Base-by-base conservation (phyloP, 371 early-diverging fungal genomes). In the Syncephalis fuscata region DNA sequence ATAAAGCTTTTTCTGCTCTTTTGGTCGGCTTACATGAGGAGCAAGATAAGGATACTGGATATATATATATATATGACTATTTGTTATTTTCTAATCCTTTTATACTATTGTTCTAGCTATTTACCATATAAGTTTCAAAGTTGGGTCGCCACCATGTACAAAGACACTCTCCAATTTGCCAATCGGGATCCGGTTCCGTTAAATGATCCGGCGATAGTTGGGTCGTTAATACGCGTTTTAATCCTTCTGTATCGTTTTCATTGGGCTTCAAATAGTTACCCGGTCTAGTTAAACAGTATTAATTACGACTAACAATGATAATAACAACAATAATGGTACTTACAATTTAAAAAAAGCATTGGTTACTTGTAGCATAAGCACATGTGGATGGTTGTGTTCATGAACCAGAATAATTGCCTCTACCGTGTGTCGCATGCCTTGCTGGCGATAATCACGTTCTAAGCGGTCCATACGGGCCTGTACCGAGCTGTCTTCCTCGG, bases 361-460 rank as follows among this genome's bases (percentile, higher is more conserved):
- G 36, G 76, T 81, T 49, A 79, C 78, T 55, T 82, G 80, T 25
- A 87, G 52, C 75, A 85, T 71, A 15, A 87, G 62, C 8, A 87
- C 78, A 49, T 85, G 85, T 9, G 88, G 86, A 64, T 83, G 84
- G 41, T 74, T 74, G 55, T 85, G 82, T 50, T 82, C 82, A 61
- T 87, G 85, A 19, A 83, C 81, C 1, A 85, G 69, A 16, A 87
- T 54, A 0, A 83, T 77, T 5, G 71, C 88, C 58, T 84, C 85
- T 5, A 85, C 86, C 1, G 79, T 73, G 7, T 62, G 52, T 44
- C 84, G 65, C 73, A 76, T 76, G 20, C 88, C 88, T 15, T 16
- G 16, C 17, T 57, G 56, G 16, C 71, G 71, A 56, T 76, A 85
- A 40, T 85, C 82, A 45, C 61, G 53, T 58, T 76, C 69, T 48